Percentiles rank a stretch among this genome's conserved stretches.
phyloP scores from a whole-genome alignment of 1,284 basidiomycete species.

The Marasmius oreades region DNA sequence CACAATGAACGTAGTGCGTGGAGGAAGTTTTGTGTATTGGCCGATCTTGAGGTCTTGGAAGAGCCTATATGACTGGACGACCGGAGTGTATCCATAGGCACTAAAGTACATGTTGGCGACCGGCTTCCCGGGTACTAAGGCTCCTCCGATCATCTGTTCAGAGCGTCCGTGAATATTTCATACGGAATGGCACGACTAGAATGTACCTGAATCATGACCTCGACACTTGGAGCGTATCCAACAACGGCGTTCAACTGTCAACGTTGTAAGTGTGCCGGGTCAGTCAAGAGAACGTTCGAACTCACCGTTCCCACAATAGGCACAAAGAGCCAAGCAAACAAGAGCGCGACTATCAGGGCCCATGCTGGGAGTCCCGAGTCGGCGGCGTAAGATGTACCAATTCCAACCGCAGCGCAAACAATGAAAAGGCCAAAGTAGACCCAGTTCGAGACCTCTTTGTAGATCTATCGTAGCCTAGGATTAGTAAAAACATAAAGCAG shows the following conservation, averaged over 20 bases:
- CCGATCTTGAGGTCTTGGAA: slow-evolving; percentile 42
- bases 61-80: slow-evolving; percentile 26
- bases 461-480: slow-evolving; percentile 23
- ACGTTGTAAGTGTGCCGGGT: not conserved
- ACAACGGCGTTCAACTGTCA: slow-evolving; percentile 15
- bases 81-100: slow-evolving; percentile 20
- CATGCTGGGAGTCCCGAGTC: slow-evolving; percentile 45
- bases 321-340: slow-evolving; percentile 40
- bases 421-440: slow-evolving; percentile 39
- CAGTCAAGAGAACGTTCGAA: slow-evolving; percentile 14
- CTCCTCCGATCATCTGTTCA: slow-evolving; percentile 35
- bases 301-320: slow-evolving; percentile 36
- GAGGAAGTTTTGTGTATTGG: slow-evolving; percentile 51
- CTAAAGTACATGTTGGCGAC: slow-evolving; percentile 41
- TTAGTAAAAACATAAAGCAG: not conserved
- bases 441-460: slow-evolving; percentile 44
- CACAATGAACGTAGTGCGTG: slow-evolving; percentile 38
- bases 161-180: too few species aligned
- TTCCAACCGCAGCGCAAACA: slow-evolving; percentile 29
- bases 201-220: slow-evolving; percentile 19
- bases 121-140: slow-evolving; percentile 37
- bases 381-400: slow-evolving; percentile 39
- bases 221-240: slow-evolving; percentile 21
- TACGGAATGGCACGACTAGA: too few species aligned
- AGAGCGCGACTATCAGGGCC: slow-evolving; percentile 35